Evolutionary conservation across 176 grass and related monocot species (phyloP).

Genomic region (Carex littledalei): DNA sequence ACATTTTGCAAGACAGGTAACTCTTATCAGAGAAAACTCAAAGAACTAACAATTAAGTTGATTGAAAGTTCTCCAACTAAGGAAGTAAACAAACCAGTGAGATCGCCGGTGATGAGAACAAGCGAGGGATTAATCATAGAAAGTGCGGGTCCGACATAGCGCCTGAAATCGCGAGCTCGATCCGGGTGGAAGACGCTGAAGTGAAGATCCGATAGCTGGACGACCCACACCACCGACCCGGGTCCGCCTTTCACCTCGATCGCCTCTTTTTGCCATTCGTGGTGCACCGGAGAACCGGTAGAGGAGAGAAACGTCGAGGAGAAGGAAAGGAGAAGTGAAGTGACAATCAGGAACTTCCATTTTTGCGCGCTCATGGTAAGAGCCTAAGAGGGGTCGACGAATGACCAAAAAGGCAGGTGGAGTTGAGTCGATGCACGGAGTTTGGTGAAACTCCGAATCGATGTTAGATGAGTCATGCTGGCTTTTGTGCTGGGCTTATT

Average conservation of each 20-base stretch:
- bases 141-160: slow-evolving; percentile 67
- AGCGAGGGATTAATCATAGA: slow-evolving; percentile 71
- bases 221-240: slow-evolving; percentile 69
- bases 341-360: background rate
- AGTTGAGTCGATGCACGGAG: background rate
- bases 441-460: background rate
- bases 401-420: background rate
- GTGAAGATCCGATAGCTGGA: slow-evolving; percentile 93
- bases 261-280: slow-evolving; percentile 7
- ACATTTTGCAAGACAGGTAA: background rate
- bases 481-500: too few species aligned
- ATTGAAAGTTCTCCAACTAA: background rate
- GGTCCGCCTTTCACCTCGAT: slow-evolving; percentile 58
- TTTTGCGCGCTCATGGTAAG: slow-evolving; percentile 5
- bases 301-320: slow-evolving; percentile 1
- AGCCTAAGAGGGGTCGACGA: background rate
- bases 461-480: too few species aligned
- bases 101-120: slow-evolving; percentile 93
- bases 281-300: background rate
- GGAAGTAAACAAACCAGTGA: slow-evolving; percentile 53
- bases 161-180: slow-evolving; percentile 76
- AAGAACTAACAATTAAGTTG: background rate
- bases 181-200: slow-evolving; percentile 95
- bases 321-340: slow-evolving; percentile 27
- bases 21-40: background rate